A percentile compares a stretch with the other conserved stretches of the same genome.
Evolutionary conservation across 768 basidiomycete species (phyloP).

Genomic region (Tubosaeta brunneosetosa): DNA sequence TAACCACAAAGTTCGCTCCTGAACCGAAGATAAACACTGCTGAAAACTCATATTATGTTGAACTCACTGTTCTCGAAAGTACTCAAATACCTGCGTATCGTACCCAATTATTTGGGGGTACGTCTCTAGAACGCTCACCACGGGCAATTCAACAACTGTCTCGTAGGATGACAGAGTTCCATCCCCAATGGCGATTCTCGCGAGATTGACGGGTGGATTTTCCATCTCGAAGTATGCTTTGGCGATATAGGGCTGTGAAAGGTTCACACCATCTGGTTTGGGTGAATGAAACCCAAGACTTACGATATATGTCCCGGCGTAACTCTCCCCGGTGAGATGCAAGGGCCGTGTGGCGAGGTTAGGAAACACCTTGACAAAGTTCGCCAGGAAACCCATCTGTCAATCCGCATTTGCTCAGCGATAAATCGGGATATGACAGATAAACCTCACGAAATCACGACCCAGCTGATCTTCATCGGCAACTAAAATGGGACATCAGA

Average conservation of each 20-base stretch:
- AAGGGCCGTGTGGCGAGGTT: conserved; percentile 64
- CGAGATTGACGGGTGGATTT: conserved; percentile 62
- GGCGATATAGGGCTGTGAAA: conserved; percentile 62
- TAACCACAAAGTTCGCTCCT: conserved; percentile 61
- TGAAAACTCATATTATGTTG: neutral
- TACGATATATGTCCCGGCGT: conserved; percentile 69
- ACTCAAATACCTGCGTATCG: conserved; percentile 58
- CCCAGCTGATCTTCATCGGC: conserved; percentile 65
- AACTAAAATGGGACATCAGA: conserved; percentile 31
- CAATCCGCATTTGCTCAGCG: neutral
- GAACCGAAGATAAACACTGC: neutral
- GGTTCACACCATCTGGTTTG: neutral
- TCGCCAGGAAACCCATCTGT: conserved; percentile 67
- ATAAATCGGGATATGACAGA: neutral
- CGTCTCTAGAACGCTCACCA: conserved; percentile 61
- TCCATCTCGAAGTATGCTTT: conserved; percentile 62
- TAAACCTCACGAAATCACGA: conserved; percentile 39
- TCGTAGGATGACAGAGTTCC: conserved; percentile 49
- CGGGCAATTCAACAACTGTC: conserved; percentile 50
- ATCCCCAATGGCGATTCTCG: conserved; percentile 70
- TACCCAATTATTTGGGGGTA: conserved; percentile 76
- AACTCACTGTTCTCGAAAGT: conserved; percentile 65
- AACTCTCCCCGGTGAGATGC: conserved; percentile 68
- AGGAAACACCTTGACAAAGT: conserved; percentile 73
- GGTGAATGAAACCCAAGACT: conserved; percentile 16